phyloP scores from a whole-genome alignment of 805 yeast genomes.

The Pichia ethanolica region DNA sequence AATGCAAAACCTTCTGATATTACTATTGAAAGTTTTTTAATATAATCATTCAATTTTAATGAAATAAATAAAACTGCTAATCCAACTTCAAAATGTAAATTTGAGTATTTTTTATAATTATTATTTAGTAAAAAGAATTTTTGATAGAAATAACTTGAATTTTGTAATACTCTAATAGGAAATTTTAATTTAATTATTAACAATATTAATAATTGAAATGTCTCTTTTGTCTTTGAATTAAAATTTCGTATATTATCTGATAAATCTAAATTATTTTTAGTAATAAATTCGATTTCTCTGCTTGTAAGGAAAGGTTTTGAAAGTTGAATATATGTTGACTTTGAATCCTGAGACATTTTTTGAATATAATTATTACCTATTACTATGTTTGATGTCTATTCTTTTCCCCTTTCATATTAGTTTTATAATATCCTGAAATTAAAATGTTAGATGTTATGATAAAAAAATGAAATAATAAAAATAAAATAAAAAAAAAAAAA shows the following conservation, averaged over 20 bases:
- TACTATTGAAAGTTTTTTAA: slow-evolving; percentile 64
- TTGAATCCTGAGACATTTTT: not conserved
- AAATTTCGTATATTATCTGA: slow-evolving; percentile 19
- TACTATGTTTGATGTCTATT: too few relatives aligned
- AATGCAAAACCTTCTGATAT: slow-evolving; percentile 38
- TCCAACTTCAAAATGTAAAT: slow-evolving; percentile 50
- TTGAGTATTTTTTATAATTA: slow-evolving; percentile 42
- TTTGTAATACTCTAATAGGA: slow-evolving; percentile 63
- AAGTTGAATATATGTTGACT: slow-evolving; percentile 20
- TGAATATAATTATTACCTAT: too few relatives aligned
- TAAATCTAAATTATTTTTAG: slow-evolving; percentile 14
- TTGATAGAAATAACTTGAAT: slow-evolving; percentile 68
- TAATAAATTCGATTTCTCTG: slow-evolving; percentile 21
- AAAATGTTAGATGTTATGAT: too few relatives aligned
- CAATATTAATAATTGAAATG: slow-evolving; percentile 47
- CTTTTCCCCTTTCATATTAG: too few relatives aligned
- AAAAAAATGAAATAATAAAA: too few relatives aligned
- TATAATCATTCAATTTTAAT: slow-evolving; percentile 74
- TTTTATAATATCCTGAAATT: too few relatives aligned
- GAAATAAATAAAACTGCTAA: slow-evolving; percentile 64
- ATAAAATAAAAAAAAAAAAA: too few relatives aligned
- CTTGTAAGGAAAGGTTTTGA: slow-evolving; percentile 29
- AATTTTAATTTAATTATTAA: slow-evolving; percentile 48
- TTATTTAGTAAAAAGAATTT: slow-evolving; percentile 56
- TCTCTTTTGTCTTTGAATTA: slow-evolving; percentile 26